A percentile compares a stretch with the other conserved stretches of the same genome.
Evolutionary conservation across 345 rosid species (phyloP).

Genomic region (Gossypium stocksii): DNA sequence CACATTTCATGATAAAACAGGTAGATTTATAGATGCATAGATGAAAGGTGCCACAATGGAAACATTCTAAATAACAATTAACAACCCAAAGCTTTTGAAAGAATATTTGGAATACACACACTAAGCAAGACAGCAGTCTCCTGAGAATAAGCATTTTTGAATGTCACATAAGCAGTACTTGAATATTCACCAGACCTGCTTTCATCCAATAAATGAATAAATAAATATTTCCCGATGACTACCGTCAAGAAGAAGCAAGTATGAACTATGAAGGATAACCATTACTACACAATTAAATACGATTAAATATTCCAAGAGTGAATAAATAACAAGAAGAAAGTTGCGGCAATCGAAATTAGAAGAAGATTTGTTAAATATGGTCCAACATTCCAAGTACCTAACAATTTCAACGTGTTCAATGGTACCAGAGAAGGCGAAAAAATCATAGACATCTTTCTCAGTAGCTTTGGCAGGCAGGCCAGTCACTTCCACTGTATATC

Average conservation of each 20-base stretch:
- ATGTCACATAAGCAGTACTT: slow-evolving; percentile 68
- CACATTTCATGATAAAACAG: background rate
- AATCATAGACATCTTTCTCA: slow-evolving; percentile 59
- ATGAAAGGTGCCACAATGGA: background rate
- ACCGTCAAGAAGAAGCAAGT: background rate
- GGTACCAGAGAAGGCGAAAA: slow-evolving; percentile 70
- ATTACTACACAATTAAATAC: background rate
- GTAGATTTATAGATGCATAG: background rate
- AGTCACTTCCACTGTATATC: slow-evolving; percentile 57
- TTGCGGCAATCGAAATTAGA: background rate
- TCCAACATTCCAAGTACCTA: slow-evolving; percentile 30
- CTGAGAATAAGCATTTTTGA: slow-evolving; percentile 69
- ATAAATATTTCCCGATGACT: background rate
- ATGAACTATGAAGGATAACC: background rate
- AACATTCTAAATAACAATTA: background rate
- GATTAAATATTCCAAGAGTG: background rate
- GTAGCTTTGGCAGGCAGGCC: slow-evolving; percentile 64
- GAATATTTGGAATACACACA: slow-evolving; percentile 33
- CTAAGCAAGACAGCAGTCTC: slow-evolving; percentile 82
- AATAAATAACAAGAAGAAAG: background rate
- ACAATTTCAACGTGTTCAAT: slow-evolving; percentile 56
- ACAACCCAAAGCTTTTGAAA: background rate
- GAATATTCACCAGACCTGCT: slow-evolving; percentile 47
- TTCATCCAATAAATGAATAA: background rate
- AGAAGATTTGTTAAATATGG: background rate